Conservation (phyloP, 768 basidiomycete species). For the Gymnopilus junonius region DNA sequence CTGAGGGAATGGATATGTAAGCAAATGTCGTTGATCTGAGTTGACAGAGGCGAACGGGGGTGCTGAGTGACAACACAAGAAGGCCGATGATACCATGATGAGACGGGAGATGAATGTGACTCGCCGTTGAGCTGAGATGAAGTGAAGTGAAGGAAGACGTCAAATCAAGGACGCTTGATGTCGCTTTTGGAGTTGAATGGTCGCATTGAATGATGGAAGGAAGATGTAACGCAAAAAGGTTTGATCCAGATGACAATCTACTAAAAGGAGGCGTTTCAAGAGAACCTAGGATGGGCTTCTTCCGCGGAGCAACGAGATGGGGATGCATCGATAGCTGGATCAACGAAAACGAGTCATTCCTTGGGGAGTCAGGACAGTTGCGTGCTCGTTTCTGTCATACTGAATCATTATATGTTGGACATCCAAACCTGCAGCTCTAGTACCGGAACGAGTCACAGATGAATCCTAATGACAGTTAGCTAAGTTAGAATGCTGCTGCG, state of each 20-base stretch:
- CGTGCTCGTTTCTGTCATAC: neutral
- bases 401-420: neutral
- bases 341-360: neutral
- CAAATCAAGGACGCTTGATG: neutral
- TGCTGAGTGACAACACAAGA: neutral
- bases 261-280: neutral
- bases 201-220: neutral
- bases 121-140: neutral
- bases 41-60: neutral
- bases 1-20: neutral
- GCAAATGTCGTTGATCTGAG: neutral
- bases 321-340: neutral
- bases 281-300: neutral
- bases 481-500: conserved; percentile 4
- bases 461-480: neutral
- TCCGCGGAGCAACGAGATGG: neutral
- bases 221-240: neutral
- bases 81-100: neutral
- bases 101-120: neutral
- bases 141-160: neutral
- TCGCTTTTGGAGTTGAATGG: neutral
- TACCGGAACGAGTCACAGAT: neutral
- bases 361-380: neutral
- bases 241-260: neutral
- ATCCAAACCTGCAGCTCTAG: neutral